A percentile compares a stretch with the other conserved stretches of the same genome.
Evolutionary conservation across 2,329 filamentous ascomycete species (phyloP).

Genomic region (Arthrinium phaeospermum): DNA sequence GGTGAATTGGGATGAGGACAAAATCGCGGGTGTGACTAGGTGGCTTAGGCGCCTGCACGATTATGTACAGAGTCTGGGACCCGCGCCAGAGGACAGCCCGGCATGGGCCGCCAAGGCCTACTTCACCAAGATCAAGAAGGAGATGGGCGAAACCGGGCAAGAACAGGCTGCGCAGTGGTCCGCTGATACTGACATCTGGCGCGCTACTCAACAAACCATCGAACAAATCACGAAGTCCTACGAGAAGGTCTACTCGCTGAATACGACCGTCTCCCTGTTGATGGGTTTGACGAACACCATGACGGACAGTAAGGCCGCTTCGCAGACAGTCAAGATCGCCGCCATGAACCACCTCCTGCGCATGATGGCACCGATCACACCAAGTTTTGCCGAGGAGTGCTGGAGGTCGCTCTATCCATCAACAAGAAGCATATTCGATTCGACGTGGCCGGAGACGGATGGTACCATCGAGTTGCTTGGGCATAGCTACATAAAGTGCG

Average conservation of each 20-base stretch:
- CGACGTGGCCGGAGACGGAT: constrained; percentile 64
- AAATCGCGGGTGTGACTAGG: constrained; percentile 80
- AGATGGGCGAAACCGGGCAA: constrained; percentile 38
- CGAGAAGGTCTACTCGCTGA: constrained; percentile 75
- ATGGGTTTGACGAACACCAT: constrained; percentile 80
- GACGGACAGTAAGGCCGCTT: constrained; percentile 50
- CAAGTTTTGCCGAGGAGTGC: constrained; percentile 81
- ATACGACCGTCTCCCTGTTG: constrained; percentile 82
- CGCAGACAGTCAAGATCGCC: constrained; percentile 51
- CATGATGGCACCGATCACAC: constrained; percentile 80
- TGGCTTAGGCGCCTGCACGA: constrained; percentile 77
- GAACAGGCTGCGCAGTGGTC: constrained; percentile 44
- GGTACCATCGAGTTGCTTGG: constrained; percentile 56
- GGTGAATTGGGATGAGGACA: constrained; percentile 85
- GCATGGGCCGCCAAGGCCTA: constrained; percentile 39
- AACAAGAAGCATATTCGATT: constrained; percentile 47
- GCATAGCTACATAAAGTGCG: constrained; percentile 59
- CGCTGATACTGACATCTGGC: constrained; percentile 61
- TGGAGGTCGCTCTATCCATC: constrained; percentile 65
- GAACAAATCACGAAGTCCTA: constrained; percentile 71
- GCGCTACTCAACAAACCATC: constrained; percentile 71
- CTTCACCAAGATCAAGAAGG: constrained; percentile 43
- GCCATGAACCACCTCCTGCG: constrained; percentile 65
- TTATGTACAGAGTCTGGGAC: constrained; percentile 47
- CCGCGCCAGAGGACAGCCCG: constrained; percentile 20